These are phyloP conservation scores for Cyclotella baltica DNA, from an alignment of 108 stramenopile genomes.

Conservation along the genomic window DNA sequence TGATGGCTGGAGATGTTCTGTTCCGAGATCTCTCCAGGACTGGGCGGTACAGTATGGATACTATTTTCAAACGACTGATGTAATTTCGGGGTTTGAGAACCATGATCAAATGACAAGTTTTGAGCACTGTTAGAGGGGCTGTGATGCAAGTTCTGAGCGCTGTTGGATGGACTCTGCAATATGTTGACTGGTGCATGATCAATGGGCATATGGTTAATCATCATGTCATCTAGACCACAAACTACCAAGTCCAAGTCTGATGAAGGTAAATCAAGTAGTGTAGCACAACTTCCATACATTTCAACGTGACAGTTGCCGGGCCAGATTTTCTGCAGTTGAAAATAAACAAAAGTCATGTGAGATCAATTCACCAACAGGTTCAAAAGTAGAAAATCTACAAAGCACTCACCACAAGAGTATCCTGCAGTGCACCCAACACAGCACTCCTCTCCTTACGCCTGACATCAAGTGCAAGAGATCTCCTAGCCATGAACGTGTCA, in stretches of 20 bases:
- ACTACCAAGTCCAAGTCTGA: conserved; percentile 92
- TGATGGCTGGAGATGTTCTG: neutral
- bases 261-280: conserved; percentile 84
- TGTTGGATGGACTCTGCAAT: neutral
- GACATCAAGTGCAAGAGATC: conserved; percentile 64
- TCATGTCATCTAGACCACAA: conserved; percentile 64
- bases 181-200: neutral
- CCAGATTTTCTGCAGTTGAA: conserved; percentile 64
- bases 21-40: neutral
- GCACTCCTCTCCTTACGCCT: conserved; percentile 74
- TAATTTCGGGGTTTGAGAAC: no score
- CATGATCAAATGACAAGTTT: no score
- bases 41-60: neutral
- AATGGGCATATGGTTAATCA: conserved; percentile 9
- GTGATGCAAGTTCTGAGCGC: neutral
- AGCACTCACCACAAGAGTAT: conserved; percentile 59
- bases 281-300: conserved; percentile 91
- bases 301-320: conserved; percentile 71
- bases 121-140: neutral
- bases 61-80: neutral
- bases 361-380: no score
- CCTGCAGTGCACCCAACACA: conserved; percentile 72
- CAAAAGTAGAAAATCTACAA: neutral
- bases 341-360: conserved; percentile 1
- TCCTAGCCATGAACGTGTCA: conserved; percentile 76